A percentile compares a stretch with the other conserved stretches of the same genome.
Conservation (phyloP, 139 green algal species). For the Chlorella ohadii region DNA sequence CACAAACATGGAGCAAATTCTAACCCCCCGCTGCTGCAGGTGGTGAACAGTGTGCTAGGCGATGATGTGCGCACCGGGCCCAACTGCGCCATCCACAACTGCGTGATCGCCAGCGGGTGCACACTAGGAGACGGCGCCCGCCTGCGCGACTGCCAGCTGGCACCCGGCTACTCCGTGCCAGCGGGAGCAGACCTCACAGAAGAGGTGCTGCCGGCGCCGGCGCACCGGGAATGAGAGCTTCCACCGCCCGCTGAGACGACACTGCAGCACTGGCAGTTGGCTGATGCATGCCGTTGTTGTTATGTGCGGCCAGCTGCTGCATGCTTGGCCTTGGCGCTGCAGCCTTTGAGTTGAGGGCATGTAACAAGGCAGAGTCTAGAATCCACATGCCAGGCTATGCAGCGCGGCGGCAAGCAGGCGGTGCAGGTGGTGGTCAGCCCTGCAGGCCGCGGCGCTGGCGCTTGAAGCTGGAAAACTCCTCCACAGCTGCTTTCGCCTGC, state of each 20-base stretch:
- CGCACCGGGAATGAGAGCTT: background rate
- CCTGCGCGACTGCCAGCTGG: constrained; percentile 83
- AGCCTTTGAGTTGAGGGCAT: too few species aligned
- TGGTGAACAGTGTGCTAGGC: constrained; percentile 87
- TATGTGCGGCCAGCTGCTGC: background rate
- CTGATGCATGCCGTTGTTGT: too few species aligned
- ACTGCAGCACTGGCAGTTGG: background rate
- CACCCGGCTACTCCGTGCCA: constrained; percentile 60
- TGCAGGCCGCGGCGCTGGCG: too few species aligned
- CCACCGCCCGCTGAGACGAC: background rate
- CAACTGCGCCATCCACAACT: constrained; percentile 80
- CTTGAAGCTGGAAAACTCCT: too few species aligned
- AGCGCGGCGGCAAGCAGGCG: too few species aligned
- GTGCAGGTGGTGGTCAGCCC: too few species aligned
- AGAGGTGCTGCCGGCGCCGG: constrained; percentile 62
- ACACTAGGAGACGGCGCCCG: constrained; percentile 55
- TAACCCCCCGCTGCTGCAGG: constrained; percentile 7
- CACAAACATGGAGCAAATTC: too few species aligned
- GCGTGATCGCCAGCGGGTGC: constrained; percentile 68
- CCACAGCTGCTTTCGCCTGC: too few species aligned
- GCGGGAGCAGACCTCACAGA: constrained; percentile 66
- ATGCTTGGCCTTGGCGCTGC: too few species aligned
- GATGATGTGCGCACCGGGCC: constrained; percentile 75
- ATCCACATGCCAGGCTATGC: too few species aligned
- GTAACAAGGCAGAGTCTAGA: too few species aligned